Evolutionary conservation across 116 monocot genomes (phyloP).

Genomic region (Posidonia oceanica): DNA sequence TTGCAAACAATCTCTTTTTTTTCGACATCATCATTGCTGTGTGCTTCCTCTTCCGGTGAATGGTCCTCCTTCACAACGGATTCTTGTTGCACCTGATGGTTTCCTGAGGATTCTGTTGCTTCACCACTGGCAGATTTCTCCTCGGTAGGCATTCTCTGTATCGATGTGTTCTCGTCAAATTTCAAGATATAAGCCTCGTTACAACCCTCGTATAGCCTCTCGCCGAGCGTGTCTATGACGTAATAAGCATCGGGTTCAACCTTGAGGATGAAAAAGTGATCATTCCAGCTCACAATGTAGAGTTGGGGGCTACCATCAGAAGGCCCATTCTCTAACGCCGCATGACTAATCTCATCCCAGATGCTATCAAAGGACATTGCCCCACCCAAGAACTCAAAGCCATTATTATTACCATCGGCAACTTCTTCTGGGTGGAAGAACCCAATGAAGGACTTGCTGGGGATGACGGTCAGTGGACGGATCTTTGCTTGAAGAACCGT

Average conservation of each 20-base stretch:
- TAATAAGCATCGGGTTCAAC: slow-evolving; percentile 74
- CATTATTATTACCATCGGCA: slow-evolving; percentile 20
- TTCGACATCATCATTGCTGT: neutral
- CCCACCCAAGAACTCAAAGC: slow-evolving; percentile 50
- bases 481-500: slow-evolving; percentile 56
- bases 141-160: slow-evolving; percentile 15
- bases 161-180: slow-evolving; percentile 49
- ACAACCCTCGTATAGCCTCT: slow-evolving; percentile 86
- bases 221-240: slow-evolving; percentile 85
- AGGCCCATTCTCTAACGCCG: slow-evolving; percentile 6
- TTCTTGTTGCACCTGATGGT: slow-evolving; percentile 2
- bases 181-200: slow-evolving; percentile 77
- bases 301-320: slow-evolving; percentile 17
- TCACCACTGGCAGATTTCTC: slow-evolving; percentile 13
- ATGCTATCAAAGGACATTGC: slow-evolving; percentile 79
- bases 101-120: slow-evolving; percentile 3
- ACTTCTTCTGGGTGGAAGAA: slow-evolving; percentile 47
- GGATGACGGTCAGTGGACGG: slow-evolving; percentile 38
- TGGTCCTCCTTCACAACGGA: neutral
- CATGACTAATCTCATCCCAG: slow-evolving; percentile 62
- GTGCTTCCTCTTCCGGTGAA: neutral
- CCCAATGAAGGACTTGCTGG: slow-evolving; percentile 54
- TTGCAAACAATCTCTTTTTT: slow-evolving; percentile 25
- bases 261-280: slow-evolving; percentile 82
- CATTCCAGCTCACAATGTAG: slow-evolving; percentile 91